Evolutionary conservation across 2,329 filamentous ascomycete species (phyloP), one percentile per base, ranked within the genome.

Genomic region (Beauveria caledonica): DNA sequence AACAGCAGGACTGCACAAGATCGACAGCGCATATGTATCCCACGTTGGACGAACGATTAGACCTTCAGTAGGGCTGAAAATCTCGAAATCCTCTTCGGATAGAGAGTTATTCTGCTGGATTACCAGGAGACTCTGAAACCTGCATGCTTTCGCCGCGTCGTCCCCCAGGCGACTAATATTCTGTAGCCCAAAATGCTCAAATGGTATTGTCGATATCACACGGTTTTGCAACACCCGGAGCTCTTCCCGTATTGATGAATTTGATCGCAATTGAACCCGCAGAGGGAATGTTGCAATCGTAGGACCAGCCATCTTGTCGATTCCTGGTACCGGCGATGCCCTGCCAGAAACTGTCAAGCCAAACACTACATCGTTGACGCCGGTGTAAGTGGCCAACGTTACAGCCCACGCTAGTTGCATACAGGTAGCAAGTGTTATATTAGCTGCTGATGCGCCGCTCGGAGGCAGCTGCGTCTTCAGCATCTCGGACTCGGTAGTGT

Each of bases 151-250:
- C 17, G 77, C 73, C 3, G 78, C 76, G 58, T 83, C 80, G 1
- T 75, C 70, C 64, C 78, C 80, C 8, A 84, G 68, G n/a, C 77
- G 75, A 10, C 82, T 79, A 58, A 85, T 84, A 61, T 82, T 66
- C 49, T 83, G 81, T 40, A 84, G 70, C 10, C 81, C 82, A 45
- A 80, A 74, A 66, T 88, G 84, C 66, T 88, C 81, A 66, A 63
- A 66, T 8, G 60, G 59, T 40, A 58, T 54, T 11, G 62, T 42
- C 13, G 46, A 17, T 15, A 60, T 10, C 44, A 62, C 27, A n/a
- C 44, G 51, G 8, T 39, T 39, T 19, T 63, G 61, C 10, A 60
- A 49, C 1, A 39, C 51, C 2, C 45, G 19, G n/a, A 58, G n/a
- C 17, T 46, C 40, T 19, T 53, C 42, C 4, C 17, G 42, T 8